Evolutionary conservation across 169 alveolate species (phyloP), one percentile per base, ranked within the genome.

Genomic region (Plasmodium billcollinsi): DNA sequence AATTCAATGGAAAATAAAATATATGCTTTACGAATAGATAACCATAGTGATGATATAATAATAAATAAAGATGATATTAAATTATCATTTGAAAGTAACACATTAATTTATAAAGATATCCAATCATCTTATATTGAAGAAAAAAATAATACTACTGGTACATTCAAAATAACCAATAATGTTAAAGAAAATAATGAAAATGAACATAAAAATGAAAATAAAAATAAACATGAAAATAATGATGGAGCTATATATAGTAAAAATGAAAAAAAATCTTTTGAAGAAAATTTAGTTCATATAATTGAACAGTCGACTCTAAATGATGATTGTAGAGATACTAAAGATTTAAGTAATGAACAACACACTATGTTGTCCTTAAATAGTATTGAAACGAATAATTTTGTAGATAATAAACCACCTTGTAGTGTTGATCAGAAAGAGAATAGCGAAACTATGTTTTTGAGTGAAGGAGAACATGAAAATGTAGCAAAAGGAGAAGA

Each of bases 251-350:
- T 5, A 39, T 39, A 39, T 39, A 39, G 4, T 39, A 39, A 39
- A 39, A 5, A 6, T 39, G 47, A 39, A 39, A 39, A 15, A 7
- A 47, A 76, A 76, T 33, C 59, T 58, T 65, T 14, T 20, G 89
- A 63, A 52, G 8, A 56, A 14, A 11, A 6, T 21, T 76, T 12
- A 24, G 2, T 18, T 54, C 18, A 69, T 61, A 49, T 26, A 26
- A 69, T 20, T 58, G 49, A 83, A 62, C 43, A 83, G 56, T 12
- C 24, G 18, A 67, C 63, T 11, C 14, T 83, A 83, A 69, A 83
- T 63, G 70, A 18, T 9, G 56, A 54, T 56, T 56, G 50, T 11
- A 67, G 39, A 6, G 74, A 67, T 24, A 2, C 21, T n/a, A 69
- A 4, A 9, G 54, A 67, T 15, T 14, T 67, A 24, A 50, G 73